Evolutionary conservation across 495 filamentous ascomycete species (phyloP), one percentile per base, ranked within the genome.

Genomic region (Daldinia grandis): DNA sequence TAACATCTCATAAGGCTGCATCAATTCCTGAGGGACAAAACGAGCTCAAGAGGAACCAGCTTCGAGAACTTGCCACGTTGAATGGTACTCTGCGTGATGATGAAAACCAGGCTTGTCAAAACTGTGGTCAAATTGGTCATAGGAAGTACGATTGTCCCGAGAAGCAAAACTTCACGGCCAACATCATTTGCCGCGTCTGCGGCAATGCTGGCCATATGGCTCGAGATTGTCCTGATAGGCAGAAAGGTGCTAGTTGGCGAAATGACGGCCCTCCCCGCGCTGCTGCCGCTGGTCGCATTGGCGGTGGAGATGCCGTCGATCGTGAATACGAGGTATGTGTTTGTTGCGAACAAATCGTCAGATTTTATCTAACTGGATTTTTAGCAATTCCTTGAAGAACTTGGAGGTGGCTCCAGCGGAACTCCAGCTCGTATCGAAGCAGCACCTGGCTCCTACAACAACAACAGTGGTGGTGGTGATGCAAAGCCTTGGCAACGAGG

Each of bases 31-130:
- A 99, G 81, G 95, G 95, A 49, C 94, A 98, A 76, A 99, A 99
- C 73, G 93, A 97, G 77, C 90, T 99, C 74, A 99, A 99, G 85
- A 90, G 95, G 42, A 97, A 98, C 81, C 95, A 99, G 80, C 92
- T 99, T 65, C 93, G 95, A 77, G 94, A 98, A 79, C 90, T 99
- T 60, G 95, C 95, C 44, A 94, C 95, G 15, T 88, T 99, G 69
- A 99, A 99, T 86, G 95, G 95, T 85, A 99, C 95, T 37, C 89
- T 99, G 25, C 94, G 95, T 71, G 95, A 99, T 75, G 95, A 99
- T 74, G 95, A 99, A 80, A 98, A 98, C 81, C 95, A 98, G 79
- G 95, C 95, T 65, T 99, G 96, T 84, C 96, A 98, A 82, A 99
- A 99, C 85, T 99, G 96, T 81, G 96, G 95, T 71, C 92, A 99